Evolutionary conservation across 202 grass and related monocot genomes (phyloP).

Genomic region (Cymbopogon flexuosus): DNA sequence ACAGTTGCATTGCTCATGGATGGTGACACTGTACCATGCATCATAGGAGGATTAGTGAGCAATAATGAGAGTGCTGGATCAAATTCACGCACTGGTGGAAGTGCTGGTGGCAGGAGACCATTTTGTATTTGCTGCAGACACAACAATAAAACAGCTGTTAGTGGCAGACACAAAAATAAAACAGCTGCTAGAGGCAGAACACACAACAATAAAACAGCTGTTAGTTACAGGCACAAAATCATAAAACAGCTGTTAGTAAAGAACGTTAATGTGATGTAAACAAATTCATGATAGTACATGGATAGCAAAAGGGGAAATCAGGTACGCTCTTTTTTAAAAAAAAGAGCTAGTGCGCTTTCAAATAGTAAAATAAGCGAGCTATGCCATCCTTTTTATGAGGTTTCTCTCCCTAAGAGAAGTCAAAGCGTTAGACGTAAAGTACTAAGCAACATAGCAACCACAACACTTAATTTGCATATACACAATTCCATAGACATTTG

Average conservation of each 20-base stretch:
- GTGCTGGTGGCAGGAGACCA: conserved; percentile 45
- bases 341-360: not conserved
- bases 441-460: not conserved
- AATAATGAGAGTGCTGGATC: conserved; percentile 60
- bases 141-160: not conserved
- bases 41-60: conserved; percentile 56
- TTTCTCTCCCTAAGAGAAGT: not conserved
- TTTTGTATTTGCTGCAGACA: conserved; percentile 56
- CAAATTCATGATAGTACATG: not conserved
- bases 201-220: conserved; percentile 5
- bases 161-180: conserved; percentile 20
- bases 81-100: conserved; percentile 50
- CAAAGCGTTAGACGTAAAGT: not conserved
- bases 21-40: conserved; percentile 34
- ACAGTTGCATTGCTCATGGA: conserved; percentile 39
- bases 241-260: not conserved
- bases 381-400: not conserved
- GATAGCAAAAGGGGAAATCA: not conserved
- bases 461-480: not conserved
- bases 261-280: not conserved
- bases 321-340: not conserved
- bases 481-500: not conserved
- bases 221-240: conserved; percentile 36
- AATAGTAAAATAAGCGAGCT: conserved; percentile 1
- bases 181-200: conserved; percentile 19